phyloP scores from a whole-genome alignment of 495 filamentous ascomycete species.

The Letharia columbiana region DNA sequence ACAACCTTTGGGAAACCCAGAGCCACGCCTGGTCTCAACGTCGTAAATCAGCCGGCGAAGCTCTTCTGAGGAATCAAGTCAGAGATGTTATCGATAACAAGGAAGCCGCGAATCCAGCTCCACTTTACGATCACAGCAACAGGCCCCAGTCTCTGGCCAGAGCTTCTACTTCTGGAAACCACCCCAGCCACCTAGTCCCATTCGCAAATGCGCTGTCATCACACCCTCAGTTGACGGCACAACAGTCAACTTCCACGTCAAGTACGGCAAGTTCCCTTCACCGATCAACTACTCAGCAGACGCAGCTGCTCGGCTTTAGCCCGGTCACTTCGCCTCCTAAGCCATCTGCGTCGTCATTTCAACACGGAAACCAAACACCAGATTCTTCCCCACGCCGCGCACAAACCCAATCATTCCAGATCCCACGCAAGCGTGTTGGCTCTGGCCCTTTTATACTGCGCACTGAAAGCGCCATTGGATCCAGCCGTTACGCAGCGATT shows the following conservation, averaged over 20 bases:
- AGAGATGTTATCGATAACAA: not conserved
- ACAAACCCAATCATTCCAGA: slow-evolving; percentile 1
- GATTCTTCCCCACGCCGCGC: not conserved
- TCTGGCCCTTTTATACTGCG: slow-evolving; percentile 11
- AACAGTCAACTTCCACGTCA: slow-evolving; percentile 1
- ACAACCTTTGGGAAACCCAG: slow-evolving; percentile 18
- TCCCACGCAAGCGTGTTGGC: slow-evolving; percentile 12
- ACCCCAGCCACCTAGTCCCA: slow-evolving; percentile 6
- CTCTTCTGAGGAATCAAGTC: slow-evolving; percentile 14
- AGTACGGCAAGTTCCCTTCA: not conserved
- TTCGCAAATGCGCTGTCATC: slow-evolving; percentile 5
- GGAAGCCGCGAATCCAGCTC: not conserved
- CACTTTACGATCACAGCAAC: not conserved
- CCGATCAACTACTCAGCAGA: not conserved
- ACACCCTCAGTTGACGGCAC: not conserved
- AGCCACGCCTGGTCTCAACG: slow-evolving; percentile 21
- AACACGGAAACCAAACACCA: not conserved
- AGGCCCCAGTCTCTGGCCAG: not conserved
- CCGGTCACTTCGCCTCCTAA: not conserved
- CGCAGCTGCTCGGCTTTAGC: not conserved
- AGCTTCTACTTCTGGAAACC: not conserved
- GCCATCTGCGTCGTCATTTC: not conserved
- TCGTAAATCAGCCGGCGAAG: slow-evolving; percentile 25
- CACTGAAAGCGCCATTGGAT: slow-evolving; percentile 18
- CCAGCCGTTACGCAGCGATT: not conserved